phyloP scores from a whole-genome alignment of 108 stramenopile genomes.

The Cyclotella kingstonii region DNA sequence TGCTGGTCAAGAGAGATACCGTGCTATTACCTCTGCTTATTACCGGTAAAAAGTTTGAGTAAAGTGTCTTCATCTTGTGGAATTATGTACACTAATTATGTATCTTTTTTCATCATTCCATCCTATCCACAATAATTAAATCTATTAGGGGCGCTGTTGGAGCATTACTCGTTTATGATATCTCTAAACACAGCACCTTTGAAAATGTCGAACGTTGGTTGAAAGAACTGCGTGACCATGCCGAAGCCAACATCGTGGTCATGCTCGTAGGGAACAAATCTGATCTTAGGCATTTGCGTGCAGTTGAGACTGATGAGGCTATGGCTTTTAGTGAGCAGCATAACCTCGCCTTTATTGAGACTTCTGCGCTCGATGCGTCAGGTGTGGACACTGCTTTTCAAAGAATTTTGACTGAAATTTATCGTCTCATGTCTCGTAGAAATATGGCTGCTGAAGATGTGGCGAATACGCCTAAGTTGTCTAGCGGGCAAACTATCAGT shows the following conservation, averaged over 20 bases:
- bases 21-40: slow-evolving; percentile 96
- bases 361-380: slow-evolving; percentile 92
- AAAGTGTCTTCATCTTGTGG: too few relatives aligned
- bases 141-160: slow-evolving; percentile 83
- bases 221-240: slow-evolving; percentile 98
- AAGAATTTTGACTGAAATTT: slow-evolving; percentile 95
- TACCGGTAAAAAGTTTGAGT: slow-evolving; percentile 84
- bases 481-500: slow-evolving; percentile 77
- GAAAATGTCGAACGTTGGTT: slow-evolving; percentile 99
- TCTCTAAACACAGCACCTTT: slow-evolving; percentile 97
- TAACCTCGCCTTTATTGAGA: slow-evolving; percentile 99
- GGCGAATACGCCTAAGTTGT: slow-evolving; percentile 65
- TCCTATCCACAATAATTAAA: background rate
- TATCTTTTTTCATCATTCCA: background rate
- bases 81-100: too few relatives aligned
- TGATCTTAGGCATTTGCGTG: slow-evolving; percentile 92
- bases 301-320: slow-evolving; percentile 97
- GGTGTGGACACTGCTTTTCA: slow-evolving; percentile 97
- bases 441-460: slow-evolving; percentile 85
- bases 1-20: slow-evolving; percentile 97
- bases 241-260: slow-evolving; percentile 98
- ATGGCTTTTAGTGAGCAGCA: slow-evolving; percentile 98
- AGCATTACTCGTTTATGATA: slow-evolving; percentile 95
- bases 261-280: slow-evolving; percentile 99
- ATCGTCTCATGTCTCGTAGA: slow-evolving; percentile 78